phyloP scores from a whole-genome alignment of 2,329 filamentous ascomycete genomes.

The Pseudopyricularia javanii region DNA sequence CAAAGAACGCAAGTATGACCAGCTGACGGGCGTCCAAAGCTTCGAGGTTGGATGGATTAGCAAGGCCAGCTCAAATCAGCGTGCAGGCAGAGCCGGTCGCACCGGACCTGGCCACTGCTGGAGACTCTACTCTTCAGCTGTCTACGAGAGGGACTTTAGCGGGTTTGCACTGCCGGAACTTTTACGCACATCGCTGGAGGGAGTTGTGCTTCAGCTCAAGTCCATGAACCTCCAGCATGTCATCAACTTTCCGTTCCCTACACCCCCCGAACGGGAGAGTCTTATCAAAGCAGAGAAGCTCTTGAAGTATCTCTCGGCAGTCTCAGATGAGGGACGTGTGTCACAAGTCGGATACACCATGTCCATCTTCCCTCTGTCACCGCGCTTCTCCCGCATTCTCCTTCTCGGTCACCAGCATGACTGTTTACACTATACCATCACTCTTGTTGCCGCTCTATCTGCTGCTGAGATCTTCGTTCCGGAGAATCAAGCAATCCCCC shows the following conservation, averaged over 20 bases:
- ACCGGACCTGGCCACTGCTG: slow-evolving; percentile 96
- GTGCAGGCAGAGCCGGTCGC: slow-evolving; percentile 85
- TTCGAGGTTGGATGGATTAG: slow-evolving; percentile 96
- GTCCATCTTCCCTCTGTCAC: slow-evolving; percentile 80
- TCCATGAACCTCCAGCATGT: slow-evolving; percentile 86
- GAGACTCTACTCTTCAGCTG: slow-evolving; percentile 82
- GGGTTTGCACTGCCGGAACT: slow-evolving; percentile 84
- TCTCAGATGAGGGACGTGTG: slow-evolving; percentile 59
- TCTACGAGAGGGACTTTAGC: slow-evolving; percentile 81
- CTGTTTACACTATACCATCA: slow-evolving; percentile 76
- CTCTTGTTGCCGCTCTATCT: slow-evolving; percentile 77
- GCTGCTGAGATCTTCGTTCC: slow-evolving; percentile 80
- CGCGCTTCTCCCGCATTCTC: slow-evolving; percentile 85
- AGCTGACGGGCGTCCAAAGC: slow-evolving; percentile 82
- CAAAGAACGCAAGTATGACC: slow-evolving; percentile 85
- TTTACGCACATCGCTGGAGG: slow-evolving; percentile 81
- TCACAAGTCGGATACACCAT: slow-evolving; percentile 72
- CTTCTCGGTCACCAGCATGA: slow-evolving; percentile 72
- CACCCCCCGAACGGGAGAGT: slow-evolving; percentile 65
- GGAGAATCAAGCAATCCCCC: slow-evolving; percentile 62
- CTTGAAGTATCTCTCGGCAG: slow-evolving; percentile 72
- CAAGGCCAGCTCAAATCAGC: slow-evolving; percentile 87
- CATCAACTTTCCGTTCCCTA: slow-evolving; percentile 92
- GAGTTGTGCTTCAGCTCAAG: slow-evolving; percentile 86
- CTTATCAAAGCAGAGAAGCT: slow-evolving; percentile 77